A percentile compares a stretch with the other conserved stretches of the same genome.
These are phyloP conservation scores for Mortierella sp. DNA, from an alignment of 371 early-diverging fungal species.

Conservation along the genomic window DNA sequence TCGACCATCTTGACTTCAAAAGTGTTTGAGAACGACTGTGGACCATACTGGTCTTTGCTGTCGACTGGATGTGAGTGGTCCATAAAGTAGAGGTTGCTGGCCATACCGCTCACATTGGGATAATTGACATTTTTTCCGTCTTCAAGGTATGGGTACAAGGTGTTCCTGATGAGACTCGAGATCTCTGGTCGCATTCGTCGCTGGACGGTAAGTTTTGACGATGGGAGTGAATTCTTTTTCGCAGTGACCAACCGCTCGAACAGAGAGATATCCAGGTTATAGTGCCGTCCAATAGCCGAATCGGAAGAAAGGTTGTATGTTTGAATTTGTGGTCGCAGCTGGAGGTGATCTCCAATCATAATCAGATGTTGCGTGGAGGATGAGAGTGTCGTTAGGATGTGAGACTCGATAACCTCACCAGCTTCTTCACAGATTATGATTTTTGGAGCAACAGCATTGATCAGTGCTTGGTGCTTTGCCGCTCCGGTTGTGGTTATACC, in stretches of 20 bases:
- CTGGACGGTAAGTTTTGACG: conserved; percentile 68
- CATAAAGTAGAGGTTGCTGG: conserved; percentile 58
- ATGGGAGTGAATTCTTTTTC: conserved; percentile 54
- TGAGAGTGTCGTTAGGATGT: conserved; percentile 68
- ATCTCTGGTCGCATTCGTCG: conserved; percentile 82
- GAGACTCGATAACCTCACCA: conserved; percentile 80
- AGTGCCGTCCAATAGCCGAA: conserved; percentile 44
- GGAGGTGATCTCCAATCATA: conserved; percentile 78
- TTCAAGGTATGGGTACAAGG: conserved; percentile 41
- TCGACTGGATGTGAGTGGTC: conserved; percentile 57
- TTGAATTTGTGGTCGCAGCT: conserved; percentile 67
- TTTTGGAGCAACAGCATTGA: conserved; percentile 61
- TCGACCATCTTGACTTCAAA: conserved; percentile 60
- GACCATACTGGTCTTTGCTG: conserved; percentile 28
- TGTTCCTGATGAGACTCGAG: conserved; percentile 60
- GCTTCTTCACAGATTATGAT: conserved; percentile 81
- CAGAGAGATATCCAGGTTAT: conserved; percentile 69
- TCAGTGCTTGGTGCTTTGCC: conserved; percentile 61
- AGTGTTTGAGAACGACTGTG: conserved; percentile 56
- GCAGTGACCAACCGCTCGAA: conserved; percentile 73
- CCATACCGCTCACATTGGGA: conserved; percentile 58
- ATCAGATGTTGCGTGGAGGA: conserved; percentile 71
- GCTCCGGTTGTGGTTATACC: conserved; percentile 66
- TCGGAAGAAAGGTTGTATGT: conserved; percentile 52
- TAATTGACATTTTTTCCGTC: conserved; percentile 52